These are phyloP conservation scores for Opeltia flavorubescens DNA, from an alignment of 495 filamentous ascomycete genomes.

Conservation along the genomic window DNA sequence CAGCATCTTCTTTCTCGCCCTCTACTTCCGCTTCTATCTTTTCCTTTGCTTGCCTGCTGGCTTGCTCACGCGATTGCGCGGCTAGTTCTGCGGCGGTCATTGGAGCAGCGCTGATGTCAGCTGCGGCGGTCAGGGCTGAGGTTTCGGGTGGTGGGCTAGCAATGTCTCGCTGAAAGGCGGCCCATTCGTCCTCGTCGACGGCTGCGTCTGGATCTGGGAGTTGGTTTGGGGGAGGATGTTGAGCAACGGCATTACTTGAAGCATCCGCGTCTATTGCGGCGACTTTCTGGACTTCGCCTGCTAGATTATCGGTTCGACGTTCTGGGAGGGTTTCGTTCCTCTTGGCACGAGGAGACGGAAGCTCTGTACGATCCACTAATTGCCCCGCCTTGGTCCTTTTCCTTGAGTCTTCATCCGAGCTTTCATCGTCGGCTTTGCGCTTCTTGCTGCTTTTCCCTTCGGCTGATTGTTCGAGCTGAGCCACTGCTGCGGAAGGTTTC, in stretches of 20 bases:
- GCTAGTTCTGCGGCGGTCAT: constrained; percentile 61
- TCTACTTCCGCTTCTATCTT: constrained; percentile 52
- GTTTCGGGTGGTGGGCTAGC: constrained; percentile 36
- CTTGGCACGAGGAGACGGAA: too few relatives aligned
- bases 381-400: constrained; percentile 28
- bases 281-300: constrained; percentile 8
- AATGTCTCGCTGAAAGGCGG: constrained; percentile 80
- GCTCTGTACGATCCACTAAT: neutral
- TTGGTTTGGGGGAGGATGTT: constrained; percentile 12
- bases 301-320: constrained; percentile 14
- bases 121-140: constrained; percentile 25
- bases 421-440: constrained; percentile 37
- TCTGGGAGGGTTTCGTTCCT: constrained; percentile 14
- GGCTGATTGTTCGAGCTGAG: neutral
- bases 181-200: constrained; percentile 78
- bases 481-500: constrained; percentile 5
- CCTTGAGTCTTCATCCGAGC: constrained; percentile 21
- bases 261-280: neutral
- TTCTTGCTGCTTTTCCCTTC: constrained; percentile 9
- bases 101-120: constrained; percentile 54
- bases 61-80: constrained; percentile 45
- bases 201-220: constrained; percentile 10
- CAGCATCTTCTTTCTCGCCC: constrained; percentile 76
- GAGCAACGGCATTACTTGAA: constrained; percentile 5
- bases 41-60: constrained; percentile 34